A percentile compares a stretch with the other conserved stretches of the same genome.
These are phyloP conservation scores for Pholiota adiposa DNA, from an alignment of 1,284 basidiomycete species.

Conservation along the genomic window DNA sequence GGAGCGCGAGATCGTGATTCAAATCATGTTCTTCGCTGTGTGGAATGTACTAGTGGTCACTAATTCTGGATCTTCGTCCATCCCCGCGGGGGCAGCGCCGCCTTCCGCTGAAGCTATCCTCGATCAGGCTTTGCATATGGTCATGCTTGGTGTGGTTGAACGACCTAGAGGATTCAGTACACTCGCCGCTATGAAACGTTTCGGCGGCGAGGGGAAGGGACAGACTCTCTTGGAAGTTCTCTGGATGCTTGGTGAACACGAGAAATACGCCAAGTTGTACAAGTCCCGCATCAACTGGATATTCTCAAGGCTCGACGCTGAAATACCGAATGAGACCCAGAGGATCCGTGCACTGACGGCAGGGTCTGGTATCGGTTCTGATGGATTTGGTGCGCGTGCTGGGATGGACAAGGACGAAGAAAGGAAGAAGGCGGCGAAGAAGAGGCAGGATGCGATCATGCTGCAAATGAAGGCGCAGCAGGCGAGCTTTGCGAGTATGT, in stretches of 20 bases:
- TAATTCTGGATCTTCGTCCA: conserved; percentile 49
- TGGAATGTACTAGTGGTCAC: conserved; percentile 70
- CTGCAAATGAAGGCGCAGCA: conserved; percentile 92
- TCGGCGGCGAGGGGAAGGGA: conserved; percentile 32
- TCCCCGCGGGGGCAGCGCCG: conserved; percentile 43
- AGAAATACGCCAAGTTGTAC: conserved; percentile 70
- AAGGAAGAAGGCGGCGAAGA: conserved; percentile 82
- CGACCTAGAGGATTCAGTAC: conserved; percentile 65
- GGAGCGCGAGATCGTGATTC: conserved; percentile 70
- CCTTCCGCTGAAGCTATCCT: conserved; percentile 86
- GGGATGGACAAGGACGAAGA: conserved; percentile 62
- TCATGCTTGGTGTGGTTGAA: conserved; percentile 83
- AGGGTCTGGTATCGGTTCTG: not conserved
- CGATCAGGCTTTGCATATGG: conserved; percentile 86
- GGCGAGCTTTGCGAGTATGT: conserved; percentile 80
- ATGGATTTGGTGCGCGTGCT: conserved; percentile 32
- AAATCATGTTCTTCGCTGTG: conserved; percentile 79
- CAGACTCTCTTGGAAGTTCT: conserved; percentile 75
- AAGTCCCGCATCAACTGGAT: conserved; percentile 77
- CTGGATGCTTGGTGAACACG: conserved; percentile 76
- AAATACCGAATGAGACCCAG: conserved; percentile 60
- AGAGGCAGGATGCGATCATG: conserved; percentile 89
- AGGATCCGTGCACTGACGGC: conserved; percentile 23
- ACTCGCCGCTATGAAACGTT: conserved; percentile 55
- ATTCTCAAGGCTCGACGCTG: conserved; percentile 59